Conservation (phyloP, 805 yeast species). For the Metschnikowia matae region DNA sequence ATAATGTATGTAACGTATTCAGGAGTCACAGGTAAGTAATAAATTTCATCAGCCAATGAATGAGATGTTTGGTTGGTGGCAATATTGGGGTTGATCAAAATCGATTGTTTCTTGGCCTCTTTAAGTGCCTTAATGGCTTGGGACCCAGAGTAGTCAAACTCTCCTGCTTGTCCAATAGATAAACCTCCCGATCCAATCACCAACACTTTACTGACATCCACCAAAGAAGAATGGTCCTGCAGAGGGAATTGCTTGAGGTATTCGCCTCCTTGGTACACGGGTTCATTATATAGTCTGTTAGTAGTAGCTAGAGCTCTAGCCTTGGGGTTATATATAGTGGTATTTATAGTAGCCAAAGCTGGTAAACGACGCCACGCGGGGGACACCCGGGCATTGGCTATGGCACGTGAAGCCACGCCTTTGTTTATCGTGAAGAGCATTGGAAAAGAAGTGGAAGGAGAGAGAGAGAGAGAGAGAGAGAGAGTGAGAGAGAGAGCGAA, state of each 20-base stretch:
- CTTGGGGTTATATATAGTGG: not conserved
- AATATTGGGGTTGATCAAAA: constrained; percentile 90
- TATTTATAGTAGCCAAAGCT: not conserved
- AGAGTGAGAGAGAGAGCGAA: not conserved
- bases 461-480: too few species aligned
- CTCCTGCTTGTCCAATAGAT: constrained; percentile 98
- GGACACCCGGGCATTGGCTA: not conserved
- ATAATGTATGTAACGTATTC: constrained; percentile 94
- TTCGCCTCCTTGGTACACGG: constrained; percentile 59
- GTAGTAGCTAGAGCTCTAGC: constrained; percentile 2
- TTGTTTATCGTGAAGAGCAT: constrained; percentile 12
- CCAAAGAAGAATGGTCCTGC: constrained; percentile 61
- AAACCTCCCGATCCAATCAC: constrained; percentile 97
- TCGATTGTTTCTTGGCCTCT: constrained; percentile 82
- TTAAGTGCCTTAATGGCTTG: constrained; percentile 95
- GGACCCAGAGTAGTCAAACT: constrained; percentile 94
- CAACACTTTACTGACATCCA: constrained; percentile 81
- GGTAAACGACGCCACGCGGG: not conserved
- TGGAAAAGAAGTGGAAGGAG: not conserved
- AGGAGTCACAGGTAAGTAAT: constrained; percentile 93
- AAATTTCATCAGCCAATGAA: constrained; percentile 90
- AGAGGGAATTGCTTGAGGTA: constrained; percentile 53
- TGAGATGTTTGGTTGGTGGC: constrained; percentile 97
- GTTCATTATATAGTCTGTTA: constrained; percentile 8
- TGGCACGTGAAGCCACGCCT: constrained; percentile 7